Conservation (phyloP, 148 eudicot genomes). For the Vaccinium macrocarpon region DNA sequence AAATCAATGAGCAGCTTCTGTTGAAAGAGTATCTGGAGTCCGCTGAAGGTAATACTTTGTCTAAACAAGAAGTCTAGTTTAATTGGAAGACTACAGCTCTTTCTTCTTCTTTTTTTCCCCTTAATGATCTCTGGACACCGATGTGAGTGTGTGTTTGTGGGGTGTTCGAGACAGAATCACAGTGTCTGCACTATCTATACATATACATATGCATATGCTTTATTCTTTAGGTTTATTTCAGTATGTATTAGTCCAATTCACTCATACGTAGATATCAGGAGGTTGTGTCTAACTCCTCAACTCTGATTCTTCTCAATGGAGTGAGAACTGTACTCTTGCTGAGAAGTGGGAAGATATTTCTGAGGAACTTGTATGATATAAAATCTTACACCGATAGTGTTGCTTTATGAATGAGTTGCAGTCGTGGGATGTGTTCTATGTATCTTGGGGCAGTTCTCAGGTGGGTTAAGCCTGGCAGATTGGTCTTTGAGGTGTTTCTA, state of each 20-base stretch:
- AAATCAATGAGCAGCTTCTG: conserved; percentile 50
- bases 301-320: neutral
- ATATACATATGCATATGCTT: neutral
- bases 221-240: neutral
- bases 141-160: neutral
- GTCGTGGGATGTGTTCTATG: neutral
- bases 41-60: conserved; percentile 46
- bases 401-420: neutral
- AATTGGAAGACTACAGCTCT: neutral
- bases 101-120: neutral
- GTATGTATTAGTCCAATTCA: neutral
- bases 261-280: neutral
- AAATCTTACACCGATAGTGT: neutral
- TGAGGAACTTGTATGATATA: neutral
- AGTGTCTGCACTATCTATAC: neutral
- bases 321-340: neutral
- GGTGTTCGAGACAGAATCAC: neutral
- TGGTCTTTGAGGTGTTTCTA: neutral
- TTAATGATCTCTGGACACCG: neutral
- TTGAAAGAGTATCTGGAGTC: conserved; percentile 71
- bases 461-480: neutral
- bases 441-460: neutral
- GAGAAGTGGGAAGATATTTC: neutral
- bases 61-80: neutral
- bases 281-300: neutral